phyloP scores from a whole-genome alignment of 768 basidiomycete genomes.

The Pholiota molesta region DNA sequence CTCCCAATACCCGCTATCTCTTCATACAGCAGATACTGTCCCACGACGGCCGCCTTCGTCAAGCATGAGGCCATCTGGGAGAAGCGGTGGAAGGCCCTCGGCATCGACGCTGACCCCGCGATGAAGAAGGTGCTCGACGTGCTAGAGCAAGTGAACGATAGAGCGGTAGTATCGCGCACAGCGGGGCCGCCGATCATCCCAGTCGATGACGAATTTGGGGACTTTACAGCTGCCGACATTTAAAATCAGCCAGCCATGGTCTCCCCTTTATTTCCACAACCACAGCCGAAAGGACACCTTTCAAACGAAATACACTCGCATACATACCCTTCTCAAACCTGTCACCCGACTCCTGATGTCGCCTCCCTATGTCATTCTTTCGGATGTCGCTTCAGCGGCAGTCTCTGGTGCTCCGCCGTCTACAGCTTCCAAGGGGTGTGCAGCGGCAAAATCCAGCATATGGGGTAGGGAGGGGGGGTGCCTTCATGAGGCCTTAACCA shows the following conservation, averaged over 20 bases:
- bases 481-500: no score
- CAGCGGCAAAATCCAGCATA: no score
- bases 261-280: constrained; percentile 6
- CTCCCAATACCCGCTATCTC: constrained; percentile 83
- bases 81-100: constrained; percentile 65
- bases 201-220: constrained; percentile 89
- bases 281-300: constrained; percentile 35
- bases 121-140: constrained; percentile 57
- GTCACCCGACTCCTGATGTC: constrained; percentile 59
- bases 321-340: constrained; percentile 64
- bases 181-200: constrained; percentile 62
- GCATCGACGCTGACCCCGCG: constrained; percentile 42
- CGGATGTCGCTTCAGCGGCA: constrained; percentile 55
- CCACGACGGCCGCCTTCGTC: constrained; percentile 63
- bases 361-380: constrained; percentile 69
- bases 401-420: no score
- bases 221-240: constrained; percentile 62
- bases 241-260: constrained; percentile 22
- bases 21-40: constrained; percentile 67
- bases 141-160: constrained; percentile 53
- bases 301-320: constrained; percentile 65
- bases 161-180: constrained; percentile 38
- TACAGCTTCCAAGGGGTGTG: no score
- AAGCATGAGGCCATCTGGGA: constrained; percentile 84
- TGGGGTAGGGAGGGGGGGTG: no score